These are phyloP conservation scores for Gossypium herbaceum DNA, from an alignment of 345 rosid genomes.

Conservation along the genomic window DNA sequence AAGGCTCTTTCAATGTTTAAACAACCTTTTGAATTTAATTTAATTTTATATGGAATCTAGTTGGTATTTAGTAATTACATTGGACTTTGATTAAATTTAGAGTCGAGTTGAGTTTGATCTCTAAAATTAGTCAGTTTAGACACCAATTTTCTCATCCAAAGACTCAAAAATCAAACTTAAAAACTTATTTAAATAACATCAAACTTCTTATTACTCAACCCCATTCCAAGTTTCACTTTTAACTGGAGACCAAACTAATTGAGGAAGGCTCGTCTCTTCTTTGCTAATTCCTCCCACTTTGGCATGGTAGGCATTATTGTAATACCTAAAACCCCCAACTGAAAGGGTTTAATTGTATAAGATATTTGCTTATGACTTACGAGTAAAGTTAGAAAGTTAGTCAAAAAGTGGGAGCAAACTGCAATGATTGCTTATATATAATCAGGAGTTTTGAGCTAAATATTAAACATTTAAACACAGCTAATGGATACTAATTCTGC, in stretches of 20 bases:
- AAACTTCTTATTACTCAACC: too few species aligned
- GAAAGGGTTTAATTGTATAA: too few species aligned
- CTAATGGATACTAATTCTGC: constrained; percentile 11
- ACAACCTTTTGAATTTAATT: constrained; percentile 25
- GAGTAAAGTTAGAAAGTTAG: background rate
- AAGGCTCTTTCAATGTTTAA: constrained; percentile 13
- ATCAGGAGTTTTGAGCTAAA: background rate
- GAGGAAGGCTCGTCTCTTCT: constrained; percentile 61
- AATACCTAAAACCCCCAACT: constrained; percentile 31
- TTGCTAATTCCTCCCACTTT: constrained; percentile 69
- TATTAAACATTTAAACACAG: background rate
- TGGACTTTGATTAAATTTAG: too few species aligned
- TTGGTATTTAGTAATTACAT: too few species aligned
- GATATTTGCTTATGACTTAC: too few species aligned
- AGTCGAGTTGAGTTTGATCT: too few species aligned
- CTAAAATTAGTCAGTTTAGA: too few species aligned
- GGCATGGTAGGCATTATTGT: constrained; percentile 60
- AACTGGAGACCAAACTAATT: constrained; percentile 60
- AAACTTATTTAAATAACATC: too few species aligned
- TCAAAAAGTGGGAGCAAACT: background rate
- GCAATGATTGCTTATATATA: constrained; percentile 7
- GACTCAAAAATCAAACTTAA: too few species aligned
- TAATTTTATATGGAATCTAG: constrained; percentile 25
- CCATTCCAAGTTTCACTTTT: constrained; percentile 40
- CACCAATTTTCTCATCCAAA: too few species aligned